A percentile compares a stretch with the other conserved stretches of the same genome.
These are phyloP conservation scores for Byssothecium circinans DNA, from an alignment of 2,329 filamentous ascomycete species.

Conservation along the genomic window DNA sequence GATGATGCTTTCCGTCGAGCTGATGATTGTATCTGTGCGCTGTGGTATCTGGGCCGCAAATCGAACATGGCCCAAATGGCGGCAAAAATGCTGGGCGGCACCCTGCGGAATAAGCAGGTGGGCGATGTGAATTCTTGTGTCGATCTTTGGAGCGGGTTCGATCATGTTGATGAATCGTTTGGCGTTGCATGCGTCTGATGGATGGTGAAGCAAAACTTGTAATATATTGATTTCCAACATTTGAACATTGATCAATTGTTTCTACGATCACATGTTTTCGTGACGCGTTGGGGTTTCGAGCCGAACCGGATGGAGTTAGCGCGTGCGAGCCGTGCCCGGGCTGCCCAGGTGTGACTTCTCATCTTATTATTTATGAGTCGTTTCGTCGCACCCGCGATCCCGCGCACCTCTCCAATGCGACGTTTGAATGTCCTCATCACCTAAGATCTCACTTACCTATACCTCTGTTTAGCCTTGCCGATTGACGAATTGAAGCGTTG, in stretches of 20 bases:
- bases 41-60: slow-evolving; percentile 59
- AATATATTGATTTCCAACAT: no score
- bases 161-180: slow-evolving; percentile 21
- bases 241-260: no score
- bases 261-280: neutral
- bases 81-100: slow-evolving; percentile 43
- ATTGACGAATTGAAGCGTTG: neutral
- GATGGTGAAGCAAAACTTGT: no score
- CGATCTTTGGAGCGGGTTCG: slow-evolving; percentile 32
- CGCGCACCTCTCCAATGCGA: no score
- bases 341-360: no score
- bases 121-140: slow-evolving; percentile 6
- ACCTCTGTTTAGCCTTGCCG: neutral
- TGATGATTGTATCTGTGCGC: slow-evolving; percentile 55
- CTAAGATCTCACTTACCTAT: neutral
- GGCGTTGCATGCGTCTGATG: slow-evolving; percentile 19
- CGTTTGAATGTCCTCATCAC: no score
- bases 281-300: neutral
- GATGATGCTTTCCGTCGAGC: slow-evolving; percentile 44
- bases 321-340: no score
- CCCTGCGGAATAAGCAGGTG: slow-evolving; percentile 23
- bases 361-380: no score
- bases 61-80: slow-evolving; percentile 54
- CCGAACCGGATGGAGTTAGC: neutral
- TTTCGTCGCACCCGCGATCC: no score